A percentile compares a stretch with the other conserved stretches of the same genome.
phyloP scores from a whole-genome alignment of 1,139 yeast species.

The Scheffersomyces insectosa region DNA sequence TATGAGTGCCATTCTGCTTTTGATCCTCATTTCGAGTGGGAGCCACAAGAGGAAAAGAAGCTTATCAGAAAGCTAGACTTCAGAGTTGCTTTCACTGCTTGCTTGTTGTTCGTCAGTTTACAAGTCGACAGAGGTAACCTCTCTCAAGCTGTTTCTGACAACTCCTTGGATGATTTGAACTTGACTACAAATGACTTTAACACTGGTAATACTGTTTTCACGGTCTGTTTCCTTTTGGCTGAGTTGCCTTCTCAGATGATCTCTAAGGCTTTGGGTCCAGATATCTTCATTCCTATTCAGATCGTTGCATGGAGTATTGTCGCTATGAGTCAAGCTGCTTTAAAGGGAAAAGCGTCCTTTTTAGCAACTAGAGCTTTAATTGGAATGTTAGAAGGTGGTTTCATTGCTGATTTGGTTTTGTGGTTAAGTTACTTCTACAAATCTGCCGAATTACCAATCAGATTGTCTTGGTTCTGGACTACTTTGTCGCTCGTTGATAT shows the following conservation, averaged over 20 bases:
- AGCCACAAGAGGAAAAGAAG: slow-evolving; percentile 39
- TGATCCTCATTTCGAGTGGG: slow-evolving; percentile 50
- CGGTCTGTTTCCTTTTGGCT: slow-evolving; percentile 45
- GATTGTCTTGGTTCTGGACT: slow-evolving; percentile 28
- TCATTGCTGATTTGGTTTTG: slow-evolving; percentile 29
- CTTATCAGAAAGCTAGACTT: slow-evolving; percentile 44
- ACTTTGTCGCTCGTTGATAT: slow-evolving; percentile 22
- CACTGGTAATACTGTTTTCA: slow-evolving; percentile 47
- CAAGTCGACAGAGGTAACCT: slow-evolving; percentile 55
- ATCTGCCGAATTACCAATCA: slow-evolving; percentile 24
- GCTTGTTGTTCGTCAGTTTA: slow-evolving; percentile 50
- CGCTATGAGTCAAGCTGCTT: slow-evolving; percentile 45
- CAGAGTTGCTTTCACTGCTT: slow-evolving; percentile 48
- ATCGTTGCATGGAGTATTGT: slow-evolving; percentile 53
- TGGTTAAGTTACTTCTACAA: slow-evolving; percentile 35
- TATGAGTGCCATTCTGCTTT: slow-evolving; percentile 48
- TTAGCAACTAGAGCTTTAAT: slow-evolving; percentile 26
- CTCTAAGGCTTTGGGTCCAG: slow-evolving; percentile 54
- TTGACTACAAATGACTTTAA: slow-evolving; percentile 51
- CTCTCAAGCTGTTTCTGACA: slow-evolving; percentile 51
- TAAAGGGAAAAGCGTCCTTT: slow-evolving; percentile 27
- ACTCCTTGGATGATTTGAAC: slow-evolving; percentile 42
- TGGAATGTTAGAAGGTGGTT: slow-evolving; percentile 32
- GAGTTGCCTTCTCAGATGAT: slow-evolving; percentile 58
- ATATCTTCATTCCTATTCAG: slow-evolving; percentile 55